Evolutionary conservation across 1,284 basidiomycete species (phyloP).

Genomic region (Cryptococcus sp.): DNA sequence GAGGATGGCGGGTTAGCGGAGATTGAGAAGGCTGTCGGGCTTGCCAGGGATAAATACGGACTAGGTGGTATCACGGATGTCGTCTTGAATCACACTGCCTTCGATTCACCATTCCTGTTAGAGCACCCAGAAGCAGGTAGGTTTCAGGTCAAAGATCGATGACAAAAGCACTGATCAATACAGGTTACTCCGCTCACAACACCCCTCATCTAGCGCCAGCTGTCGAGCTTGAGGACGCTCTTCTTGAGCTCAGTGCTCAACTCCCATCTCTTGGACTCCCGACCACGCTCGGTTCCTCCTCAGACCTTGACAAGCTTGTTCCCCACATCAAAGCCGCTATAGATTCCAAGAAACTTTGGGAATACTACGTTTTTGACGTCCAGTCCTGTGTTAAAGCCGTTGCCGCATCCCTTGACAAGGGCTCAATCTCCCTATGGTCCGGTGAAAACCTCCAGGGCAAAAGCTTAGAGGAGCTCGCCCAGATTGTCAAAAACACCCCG

Average conservation of each 20-base stretch:
- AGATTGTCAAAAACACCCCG: conserved; percentile 54
- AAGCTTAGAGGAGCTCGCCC: conserved; percentile 63
- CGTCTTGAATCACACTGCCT: conserved; percentile 91
- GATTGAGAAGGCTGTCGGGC: conserved; percentile 57
- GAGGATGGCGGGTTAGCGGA: conserved; percentile 52
- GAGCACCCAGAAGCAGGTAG: conserved; percentile 89
- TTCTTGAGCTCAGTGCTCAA: conserved; percentile 69
- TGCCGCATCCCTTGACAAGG: conserved; percentile 49
- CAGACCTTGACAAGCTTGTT: conserved; percentile 66
- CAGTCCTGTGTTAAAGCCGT: conserved; percentile 45
- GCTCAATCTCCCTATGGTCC: conserved; percentile 54
- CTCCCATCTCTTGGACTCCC: conserved; percentile 68
- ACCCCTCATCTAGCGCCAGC: conserved; percentile 84
- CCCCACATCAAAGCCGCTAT: conserved; percentile 60
- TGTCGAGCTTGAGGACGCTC: conserved; percentile 76
- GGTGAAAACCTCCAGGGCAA: conserved; percentile 48
- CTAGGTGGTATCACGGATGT: conserved; percentile 85
- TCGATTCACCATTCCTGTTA: conserved; percentile 83
- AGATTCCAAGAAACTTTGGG: conserved; percentile 71
- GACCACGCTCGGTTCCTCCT: conserved; percentile 58
- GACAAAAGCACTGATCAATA: conserved; percentile 2
- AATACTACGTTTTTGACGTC: conserved; percentile 83
- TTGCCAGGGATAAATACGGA: conserved; percentile 77
- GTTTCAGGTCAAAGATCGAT: conserved; percentile 20
- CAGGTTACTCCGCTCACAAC: conserved; percentile 82